Percentiles rank a stretch among this genome's conserved stretches.
These are phyloP conservation scores for Pleurozium schreberi DNA, from an alignment of 225 moss, liverwort and hornwort genomes.

Conservation along the genomic window DNA sequence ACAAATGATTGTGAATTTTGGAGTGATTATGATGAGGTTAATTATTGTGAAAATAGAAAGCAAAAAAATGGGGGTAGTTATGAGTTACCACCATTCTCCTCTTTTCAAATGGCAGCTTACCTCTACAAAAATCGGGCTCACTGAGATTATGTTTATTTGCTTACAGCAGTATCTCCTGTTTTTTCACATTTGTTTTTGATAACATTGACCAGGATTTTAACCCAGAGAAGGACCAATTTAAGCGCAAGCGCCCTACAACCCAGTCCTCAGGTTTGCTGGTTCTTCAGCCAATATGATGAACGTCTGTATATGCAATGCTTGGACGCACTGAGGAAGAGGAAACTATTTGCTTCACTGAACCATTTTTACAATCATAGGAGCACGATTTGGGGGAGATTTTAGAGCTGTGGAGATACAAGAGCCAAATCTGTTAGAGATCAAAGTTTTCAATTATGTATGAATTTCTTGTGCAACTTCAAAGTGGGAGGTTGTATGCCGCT, in stretches of 20 bases:
- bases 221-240: not conserved
- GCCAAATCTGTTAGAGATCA: not conserved
- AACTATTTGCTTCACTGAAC: not conserved
- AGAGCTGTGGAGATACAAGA: not conserved
- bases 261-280: constrained; percentile 21
- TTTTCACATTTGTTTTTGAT: not conserved
- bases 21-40: not conserved
- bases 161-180: not conserved
- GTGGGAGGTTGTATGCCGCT: not conserved
- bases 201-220: not conserved
- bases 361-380: not conserved
- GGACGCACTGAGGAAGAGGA: not conserved
- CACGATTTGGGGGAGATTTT: not conserved
- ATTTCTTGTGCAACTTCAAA: not conserved
- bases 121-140: not conserved
- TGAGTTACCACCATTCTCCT: not conserved
- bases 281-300: not conserved
- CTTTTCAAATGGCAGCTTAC: not conserved
- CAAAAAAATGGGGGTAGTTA: not conserved
- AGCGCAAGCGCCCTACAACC: not conserved
- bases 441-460: not conserved
- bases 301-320: not conserved
- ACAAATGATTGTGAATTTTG: not conserved
- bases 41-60: not conserved
- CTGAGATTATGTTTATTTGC: not conserved